Evolutionary conservation across 2,329 filamentous ascomycete genomes (phyloP).

Genomic region (Helotiales sp.): DNA sequence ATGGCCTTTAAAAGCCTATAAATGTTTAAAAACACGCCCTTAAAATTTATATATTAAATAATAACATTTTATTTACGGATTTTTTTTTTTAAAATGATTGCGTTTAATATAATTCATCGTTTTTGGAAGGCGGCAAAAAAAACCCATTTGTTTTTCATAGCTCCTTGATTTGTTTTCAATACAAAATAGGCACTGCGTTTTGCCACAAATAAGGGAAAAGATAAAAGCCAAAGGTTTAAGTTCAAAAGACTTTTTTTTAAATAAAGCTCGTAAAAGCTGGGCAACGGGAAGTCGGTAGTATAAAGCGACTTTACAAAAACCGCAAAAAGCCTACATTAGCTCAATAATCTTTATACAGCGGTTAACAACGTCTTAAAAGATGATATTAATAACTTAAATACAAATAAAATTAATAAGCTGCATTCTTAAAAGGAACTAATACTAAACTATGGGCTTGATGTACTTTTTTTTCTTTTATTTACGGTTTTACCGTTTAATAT

Average conservation of each 20-base stretch:
- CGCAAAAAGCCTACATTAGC: constrained; percentile 13
- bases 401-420: no score
- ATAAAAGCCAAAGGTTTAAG: constrained; percentile 14
- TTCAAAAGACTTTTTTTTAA: constrained; percentile 24
- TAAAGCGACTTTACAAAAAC: background rate
- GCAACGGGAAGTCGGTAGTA: background rate
- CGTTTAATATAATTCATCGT: no score
- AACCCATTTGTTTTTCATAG: no score
- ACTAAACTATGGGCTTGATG: no score
- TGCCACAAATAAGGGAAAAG: constrained; percentile 14
- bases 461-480: no score
- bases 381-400: no score
- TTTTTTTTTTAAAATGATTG: background rate
- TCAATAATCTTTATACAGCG: constrained; percentile 18
- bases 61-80: background rate
- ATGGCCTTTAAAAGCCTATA: no score
- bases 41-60: background rate
- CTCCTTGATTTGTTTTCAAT: constrained; percentile 27
- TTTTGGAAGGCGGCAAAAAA: no score
- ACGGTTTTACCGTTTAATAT: no score
- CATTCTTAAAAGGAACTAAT: no score
- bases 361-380: no score
- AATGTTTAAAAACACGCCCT: background rate
- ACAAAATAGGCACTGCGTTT: no score
- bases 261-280: constrained; percentile 7